Base-by-base conservation (phyloP, 176 grass and related monocot species). In the Melocanna baccifera region DNA sequence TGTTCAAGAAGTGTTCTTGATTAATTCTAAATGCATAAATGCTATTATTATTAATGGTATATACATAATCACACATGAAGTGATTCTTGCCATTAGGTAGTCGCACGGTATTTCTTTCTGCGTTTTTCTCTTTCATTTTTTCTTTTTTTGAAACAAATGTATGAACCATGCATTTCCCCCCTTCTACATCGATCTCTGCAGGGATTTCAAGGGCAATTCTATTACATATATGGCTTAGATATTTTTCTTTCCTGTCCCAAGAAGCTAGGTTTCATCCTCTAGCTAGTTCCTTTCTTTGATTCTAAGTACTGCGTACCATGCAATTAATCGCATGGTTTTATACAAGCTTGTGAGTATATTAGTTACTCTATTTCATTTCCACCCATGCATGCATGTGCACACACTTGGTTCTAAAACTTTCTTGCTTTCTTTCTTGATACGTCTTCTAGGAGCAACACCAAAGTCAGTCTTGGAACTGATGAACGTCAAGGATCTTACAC, bases 401-500 rank as follows among this genome's bases (percentile, higher is more conserved):
- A 6, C 68, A 39, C 45, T 73, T 83, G 56, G 39, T 66, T 68
- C 51, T 78, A 40, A 67, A 77, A 63, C 73, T 50, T 55, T n/a
- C 25, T 65, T 18, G 22, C 5, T 39, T 67, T 32, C n/a, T 77
- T 87, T 77, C 72, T 88, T 61, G 37, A 40, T 81, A 26, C 29
- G 43, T 83, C 59, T 84, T 90, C 30, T 73, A 98, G 96, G 96
- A 81, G 96, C 93, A 83, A 98, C 96, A 71, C 96, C 96, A 71
- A 98, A 98, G 87, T 98, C 96, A 69, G 93, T 98, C 22, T 80
- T 98, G 87, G 96, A 98, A 85, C 87, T 98, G 91, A 98, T 98
- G 96, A 98, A 95, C 78, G 91, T 98, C 68, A 98, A 98, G 82
- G 96, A 98, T 93, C 96, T 98, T 78, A 98, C 96, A 83, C 87